These are phyloP conservation scores for Triticum monococcum DNA, from an alignment of 176 grass and related monocot species.

Conservation along the genomic window DNA sequence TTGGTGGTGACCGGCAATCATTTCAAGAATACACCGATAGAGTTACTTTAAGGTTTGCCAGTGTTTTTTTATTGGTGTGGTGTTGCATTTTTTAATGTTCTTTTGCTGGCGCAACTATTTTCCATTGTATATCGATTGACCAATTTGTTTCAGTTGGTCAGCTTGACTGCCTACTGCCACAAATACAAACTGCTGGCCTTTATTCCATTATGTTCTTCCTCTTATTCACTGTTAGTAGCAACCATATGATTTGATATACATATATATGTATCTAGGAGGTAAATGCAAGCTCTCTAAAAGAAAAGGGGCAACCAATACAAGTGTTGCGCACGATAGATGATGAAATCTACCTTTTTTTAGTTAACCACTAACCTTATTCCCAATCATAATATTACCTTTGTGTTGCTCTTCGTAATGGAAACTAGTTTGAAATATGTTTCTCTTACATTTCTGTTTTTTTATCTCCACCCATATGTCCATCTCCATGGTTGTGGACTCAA, in stretches of 20 bases:
- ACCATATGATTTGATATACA: no score
- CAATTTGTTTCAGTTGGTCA: not conserved
- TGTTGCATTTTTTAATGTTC: slow-evolving; percentile 11
- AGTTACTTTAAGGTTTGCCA: slow-evolving; percentile 75
- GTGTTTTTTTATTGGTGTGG: not conserved
- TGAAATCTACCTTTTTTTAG: not conserved
- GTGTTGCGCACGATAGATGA: not conserved
- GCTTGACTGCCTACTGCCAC: not conserved
- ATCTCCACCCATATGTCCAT: not conserved
- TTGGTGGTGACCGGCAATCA: slow-evolving; percentile 78
- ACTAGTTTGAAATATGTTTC: not conserved
- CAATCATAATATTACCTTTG: not conserved
- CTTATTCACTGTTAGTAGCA: no score
- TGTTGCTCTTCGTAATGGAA: slow-evolving; percentile 1
- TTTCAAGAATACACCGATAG: slow-evolving; percentile 74
- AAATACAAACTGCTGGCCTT: no score
- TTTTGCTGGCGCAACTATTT: slow-evolving; percentile 13
- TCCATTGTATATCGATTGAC: not conserved
- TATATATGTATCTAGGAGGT: no score
- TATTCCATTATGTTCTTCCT: no score
- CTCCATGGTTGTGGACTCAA: not conserved
- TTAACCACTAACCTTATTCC: not conserved
- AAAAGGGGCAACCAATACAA: not conserved
- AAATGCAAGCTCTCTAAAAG: no score
- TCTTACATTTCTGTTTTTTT: not conserved